Conservation (phyloP, 2,329 filamentous ascomycete genomes). For the Lecanicillium sp. region DNA sequence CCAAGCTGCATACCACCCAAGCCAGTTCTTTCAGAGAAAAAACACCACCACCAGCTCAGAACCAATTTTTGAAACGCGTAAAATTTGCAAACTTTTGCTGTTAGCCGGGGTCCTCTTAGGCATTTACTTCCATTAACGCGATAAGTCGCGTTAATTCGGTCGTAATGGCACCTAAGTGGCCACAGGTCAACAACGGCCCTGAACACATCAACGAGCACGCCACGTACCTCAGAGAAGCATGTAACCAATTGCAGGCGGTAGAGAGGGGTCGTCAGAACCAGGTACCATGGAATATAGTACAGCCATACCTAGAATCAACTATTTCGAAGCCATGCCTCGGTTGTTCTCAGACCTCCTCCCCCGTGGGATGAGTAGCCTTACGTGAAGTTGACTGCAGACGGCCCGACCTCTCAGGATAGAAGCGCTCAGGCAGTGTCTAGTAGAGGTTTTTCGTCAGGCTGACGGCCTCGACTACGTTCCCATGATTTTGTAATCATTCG, state of each 20-base stretch:
- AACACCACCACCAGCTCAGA: constrained; percentile 6
- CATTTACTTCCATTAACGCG: neutral
- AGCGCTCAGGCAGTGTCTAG: no score
- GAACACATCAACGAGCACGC: constrained; percentile 13
- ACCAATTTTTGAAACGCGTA: constrained; percentile 6
- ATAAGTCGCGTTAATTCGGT: neutral
- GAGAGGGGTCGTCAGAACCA: constrained; percentile 12
- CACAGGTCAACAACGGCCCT: constrained; percentile 4
- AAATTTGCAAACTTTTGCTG: neutral
- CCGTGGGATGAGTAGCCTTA: no score
- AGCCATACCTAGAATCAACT: constrained; percentile 13
- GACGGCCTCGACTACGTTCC: no score
- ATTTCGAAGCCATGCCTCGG: no score
- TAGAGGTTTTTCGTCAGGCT: no score
- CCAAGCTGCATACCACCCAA: no score
- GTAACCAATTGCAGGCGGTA: constrained; percentile 12
- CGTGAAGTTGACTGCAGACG: no score
- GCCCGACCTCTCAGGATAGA: no score
- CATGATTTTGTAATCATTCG: no score
- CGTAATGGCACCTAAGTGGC: constrained; percentile 1
- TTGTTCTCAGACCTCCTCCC: no score
- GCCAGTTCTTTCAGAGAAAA: no score
- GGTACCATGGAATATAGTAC: constrained; percentile 13
- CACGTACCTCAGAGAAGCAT: constrained; percentile 14
- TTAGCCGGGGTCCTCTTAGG: neutral